Percentiles rank a stretch among this genome's conserved stretches.
Evolutionary conservation across 129 eudicot genomes (phyloP).

Genomic region (Smallanthus sonchifolius): DNA sequence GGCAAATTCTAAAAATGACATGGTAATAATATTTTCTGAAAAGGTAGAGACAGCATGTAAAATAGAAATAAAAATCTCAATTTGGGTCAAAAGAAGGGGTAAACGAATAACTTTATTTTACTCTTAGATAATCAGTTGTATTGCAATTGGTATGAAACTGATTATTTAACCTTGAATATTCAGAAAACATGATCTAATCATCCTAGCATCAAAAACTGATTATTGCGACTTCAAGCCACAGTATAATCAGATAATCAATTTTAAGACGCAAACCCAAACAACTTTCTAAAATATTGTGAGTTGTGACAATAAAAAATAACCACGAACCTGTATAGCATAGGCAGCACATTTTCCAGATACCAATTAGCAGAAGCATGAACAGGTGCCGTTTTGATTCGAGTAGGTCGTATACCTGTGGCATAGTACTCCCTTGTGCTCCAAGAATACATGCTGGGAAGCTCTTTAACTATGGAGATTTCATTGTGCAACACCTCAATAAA

Average conservation of each 20-base stretch:
- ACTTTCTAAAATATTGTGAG: background rate
- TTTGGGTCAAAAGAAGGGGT: background rate
- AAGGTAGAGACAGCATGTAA: too few relatives aligned
- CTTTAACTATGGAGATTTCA: slow-evolving; percentile 67
- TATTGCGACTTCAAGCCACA: background rate
- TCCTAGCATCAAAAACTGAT: background rate
- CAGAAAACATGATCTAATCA: background rate
- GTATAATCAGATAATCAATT: background rate
- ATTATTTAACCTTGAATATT: background rate
- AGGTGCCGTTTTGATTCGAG: slow-evolving; percentile 89
- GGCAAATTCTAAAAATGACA: too few relatives aligned
- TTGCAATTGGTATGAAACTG: background rate
- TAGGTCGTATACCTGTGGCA: slow-evolving; percentile 82
- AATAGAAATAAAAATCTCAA: too few relatives aligned
- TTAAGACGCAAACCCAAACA: background rate
- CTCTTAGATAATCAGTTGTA: background rate
- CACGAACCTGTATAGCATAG: slow-evolving; percentile 67
- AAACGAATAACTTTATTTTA: background rate
- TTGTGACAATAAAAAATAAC: background rate
- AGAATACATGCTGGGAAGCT: slow-evolving; percentile 59
- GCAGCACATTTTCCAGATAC: slow-evolving; percentile 86
- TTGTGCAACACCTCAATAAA: slow-evolving; percentile 55
- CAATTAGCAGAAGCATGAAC: slow-evolving; percentile 82
- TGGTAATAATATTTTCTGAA: too few relatives aligned
- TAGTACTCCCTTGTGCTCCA: slow-evolving; percentile 97